Conservation (phyloP, 2,329 filamentous ascomycete genomes). For the Hymenoscyphus fraxineus region DNA sequence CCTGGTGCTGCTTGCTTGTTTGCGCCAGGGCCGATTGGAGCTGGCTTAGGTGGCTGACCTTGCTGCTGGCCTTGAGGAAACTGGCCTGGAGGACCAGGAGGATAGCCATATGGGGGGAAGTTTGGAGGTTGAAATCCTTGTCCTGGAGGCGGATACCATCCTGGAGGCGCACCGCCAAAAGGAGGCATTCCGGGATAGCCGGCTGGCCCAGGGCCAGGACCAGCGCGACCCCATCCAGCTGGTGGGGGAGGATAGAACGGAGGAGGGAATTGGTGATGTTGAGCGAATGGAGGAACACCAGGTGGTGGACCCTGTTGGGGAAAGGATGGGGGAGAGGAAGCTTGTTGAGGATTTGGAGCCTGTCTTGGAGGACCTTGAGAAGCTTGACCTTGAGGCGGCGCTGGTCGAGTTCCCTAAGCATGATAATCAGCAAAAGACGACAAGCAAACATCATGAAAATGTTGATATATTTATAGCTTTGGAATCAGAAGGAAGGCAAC, state of each 20-base stretch:
- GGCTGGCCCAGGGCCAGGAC: conserved; percentile 53
- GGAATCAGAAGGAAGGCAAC: conserved; percentile 99
- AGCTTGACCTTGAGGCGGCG: conserved; percentile 22
- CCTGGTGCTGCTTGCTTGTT: conserved; percentile 46
- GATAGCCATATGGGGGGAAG: conserved; percentile 40
- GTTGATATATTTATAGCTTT: conserved; percentile 11
- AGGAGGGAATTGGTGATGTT: conserved; percentile 40
- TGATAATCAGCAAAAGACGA: conserved; percentile 23
- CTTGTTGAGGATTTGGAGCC: conserved; percentile 18
- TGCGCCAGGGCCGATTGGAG: conserved; percentile 48
- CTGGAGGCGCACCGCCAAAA: conserved; percentile 63
- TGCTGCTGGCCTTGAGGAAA: conserved; percentile 42
- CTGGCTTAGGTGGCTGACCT: conserved; percentile 39
- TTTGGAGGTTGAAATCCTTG: conserved; percentile 68
- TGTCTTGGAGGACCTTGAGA: conserved; percentile 19
- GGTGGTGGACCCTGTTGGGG: conserved; percentile 16
- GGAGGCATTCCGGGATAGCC: conserved; percentile 67
- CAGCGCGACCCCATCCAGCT: conserved; percentile 52
- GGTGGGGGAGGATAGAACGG: conserved; percentile 40
- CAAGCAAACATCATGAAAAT: conserved; percentile 7
- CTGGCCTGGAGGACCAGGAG: conserved; percentile 63
- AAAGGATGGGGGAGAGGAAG: conserved; percentile 7
- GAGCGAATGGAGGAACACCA: conserved; percentile 35
- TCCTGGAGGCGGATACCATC: conserved; percentile 73
- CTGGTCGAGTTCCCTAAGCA: conserved; percentile 41